A percentile compares a stretch with the other conserved stretches of the same genome.
Evolutionary conservation across 495 filamentous ascomycete species (phyloP).

Genomic region (Chaetomium tenue): DNA sequence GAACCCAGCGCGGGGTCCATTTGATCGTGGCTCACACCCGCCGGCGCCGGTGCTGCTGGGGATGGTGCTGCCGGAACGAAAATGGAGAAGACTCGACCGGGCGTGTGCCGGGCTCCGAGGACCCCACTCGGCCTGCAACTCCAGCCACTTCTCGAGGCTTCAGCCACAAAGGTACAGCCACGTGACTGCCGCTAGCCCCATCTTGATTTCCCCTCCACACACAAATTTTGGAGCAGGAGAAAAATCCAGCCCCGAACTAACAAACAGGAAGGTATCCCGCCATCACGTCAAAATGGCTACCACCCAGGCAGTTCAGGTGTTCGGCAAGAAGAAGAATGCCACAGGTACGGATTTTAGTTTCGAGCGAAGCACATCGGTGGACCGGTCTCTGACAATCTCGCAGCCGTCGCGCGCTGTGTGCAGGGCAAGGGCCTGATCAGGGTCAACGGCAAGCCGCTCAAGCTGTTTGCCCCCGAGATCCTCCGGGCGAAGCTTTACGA

Average conservation of each 20-base stretch:
- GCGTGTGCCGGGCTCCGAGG: neutral
- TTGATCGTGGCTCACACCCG: neutral
- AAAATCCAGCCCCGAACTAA: constrained; percentile 37
- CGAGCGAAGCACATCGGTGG: constrained; percentile 10
- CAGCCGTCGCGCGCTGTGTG: constrained; percentile 41
- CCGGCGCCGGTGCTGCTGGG: neutral
- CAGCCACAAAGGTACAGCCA: constrained; percentile 27
- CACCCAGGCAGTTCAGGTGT: constrained; percentile 40
- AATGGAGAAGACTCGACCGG: too few species aligned
- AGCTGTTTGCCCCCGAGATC: constrained; percentile 91
- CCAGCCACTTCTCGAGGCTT: constrained; percentile 14
- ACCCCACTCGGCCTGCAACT: neutral
- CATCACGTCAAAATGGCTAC: constrained; percentile 39
- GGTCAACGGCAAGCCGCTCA: constrained; percentile 95
- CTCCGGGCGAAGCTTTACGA: constrained; percentile 98
- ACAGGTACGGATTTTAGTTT: constrained; percentile 34
- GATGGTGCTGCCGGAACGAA: too few species aligned
- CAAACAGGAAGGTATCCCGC: constrained; percentile 38
- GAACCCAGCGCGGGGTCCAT: neutral
- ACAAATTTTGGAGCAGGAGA: constrained; percentile 35
- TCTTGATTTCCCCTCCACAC: constrained; percentile 40
- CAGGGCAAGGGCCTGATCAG: constrained; percentile 75
- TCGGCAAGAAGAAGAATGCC: constrained; percentile 47
- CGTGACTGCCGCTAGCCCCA: constrained; percentile 39
- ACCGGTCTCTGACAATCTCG: constrained; percentile 22